Evolutionary conservation across 805 yeast species (phyloP), one percentile per base, ranked within the genome.

Genomic region (Saturnispora zaruensis): DNA sequence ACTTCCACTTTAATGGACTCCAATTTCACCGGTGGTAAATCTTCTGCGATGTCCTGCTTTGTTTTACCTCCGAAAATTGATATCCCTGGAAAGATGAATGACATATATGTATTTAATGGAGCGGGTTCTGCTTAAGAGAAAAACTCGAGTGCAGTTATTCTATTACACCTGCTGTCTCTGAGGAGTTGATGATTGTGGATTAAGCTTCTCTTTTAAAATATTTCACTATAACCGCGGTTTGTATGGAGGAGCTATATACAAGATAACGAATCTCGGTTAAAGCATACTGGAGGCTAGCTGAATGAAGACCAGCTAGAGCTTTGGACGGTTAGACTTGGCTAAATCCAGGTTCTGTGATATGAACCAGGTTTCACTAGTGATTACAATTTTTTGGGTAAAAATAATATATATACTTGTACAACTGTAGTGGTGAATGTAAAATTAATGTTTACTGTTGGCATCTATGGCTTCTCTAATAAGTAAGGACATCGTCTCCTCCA

Each of bases 401-500:
- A 28, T 28, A 11, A 28, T 28, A 28, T 28, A 7, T 28, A n/a
- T n/a, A n/a, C n/a, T n/a, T n/a, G n/a, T n/a, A n/a, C n/a, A 28
- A 28, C 32, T 28, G 32, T 28, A 28, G 1, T 28, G 32, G 32
- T 28, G 13, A 28, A 13, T 28, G n/a, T 28, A 28, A 28, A 6
- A 20, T 36, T 36, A 36, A 36, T 36, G 40, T 32, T 38, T 44
- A 34, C 32, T 40, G n/a, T 49, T 46, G 21, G 30, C 34, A 11
- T 44, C 51, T n/a, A 43, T 16, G 11, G 46, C 44, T 32, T 83
- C 89, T 51, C 85, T 63, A 1, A 84, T 69, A 65, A 82, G 66
- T 50, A 82, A 59, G 3, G 82, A 73, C 44, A 84, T 52, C 1
- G 78, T 70, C 49, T 75, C 79, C 51, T 84, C 88, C 6, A 80